These are phyloP conservation scores for Peniophora sp. DNA, from an alignment of 1,284 basidiomycete genomes.

Conservation along the genomic window DNA sequence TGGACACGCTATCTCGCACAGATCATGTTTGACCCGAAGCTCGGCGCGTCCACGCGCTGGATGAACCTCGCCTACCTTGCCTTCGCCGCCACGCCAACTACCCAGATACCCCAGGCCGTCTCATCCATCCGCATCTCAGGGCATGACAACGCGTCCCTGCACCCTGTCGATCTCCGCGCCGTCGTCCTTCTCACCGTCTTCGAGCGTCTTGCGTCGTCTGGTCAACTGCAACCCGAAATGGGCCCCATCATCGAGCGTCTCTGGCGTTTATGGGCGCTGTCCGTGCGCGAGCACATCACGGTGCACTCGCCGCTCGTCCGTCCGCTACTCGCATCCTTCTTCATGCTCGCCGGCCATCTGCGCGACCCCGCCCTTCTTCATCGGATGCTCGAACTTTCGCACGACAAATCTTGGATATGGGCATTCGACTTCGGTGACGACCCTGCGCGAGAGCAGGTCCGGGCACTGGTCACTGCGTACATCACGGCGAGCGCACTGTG, in stretches of 20 bases:
- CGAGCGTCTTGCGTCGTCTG: constrained; percentile 4
- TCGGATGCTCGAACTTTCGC: constrained; percentile 14
- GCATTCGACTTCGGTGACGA: constrained; percentile 14
- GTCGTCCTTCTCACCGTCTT: constrained; percentile 10
- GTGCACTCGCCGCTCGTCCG: constrained; percentile 21
- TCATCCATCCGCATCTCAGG: constrained; percentile 1
- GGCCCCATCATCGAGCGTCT: constrained; percentile 25
- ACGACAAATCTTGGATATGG: constrained; percentile 10
- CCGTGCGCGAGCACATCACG: constrained; percentile 11
- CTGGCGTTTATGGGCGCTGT: constrained; percentile 32
- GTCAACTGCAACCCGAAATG: constrained; percentile 10
- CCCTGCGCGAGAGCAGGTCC: constrained; percentile 10
- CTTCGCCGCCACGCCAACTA: constrained; percentile 10
- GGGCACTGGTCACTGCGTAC: constrained; percentile 11
- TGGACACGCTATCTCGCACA: constrained; percentile 13
- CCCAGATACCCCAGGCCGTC: constrained; percentile 15
- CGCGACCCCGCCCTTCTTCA: constrained; percentile 29
- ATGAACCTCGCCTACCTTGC: constrained; percentile 17
- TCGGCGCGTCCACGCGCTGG: constrained; percentile 13
- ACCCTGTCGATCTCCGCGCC: constrained; percentile 9
- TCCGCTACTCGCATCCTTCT: constrained; percentile 35
- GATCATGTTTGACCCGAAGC: constrained; percentile 11
- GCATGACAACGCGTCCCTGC: not conserved
- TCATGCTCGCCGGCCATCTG: constrained; percentile 33
- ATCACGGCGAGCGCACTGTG: constrained; percentile 8